Percentiles rank a stretch among this genome's conserved stretches.
phyloP scores from a whole-genome alignment of 257 asterid species.

The Plantago ovata region DNA sequence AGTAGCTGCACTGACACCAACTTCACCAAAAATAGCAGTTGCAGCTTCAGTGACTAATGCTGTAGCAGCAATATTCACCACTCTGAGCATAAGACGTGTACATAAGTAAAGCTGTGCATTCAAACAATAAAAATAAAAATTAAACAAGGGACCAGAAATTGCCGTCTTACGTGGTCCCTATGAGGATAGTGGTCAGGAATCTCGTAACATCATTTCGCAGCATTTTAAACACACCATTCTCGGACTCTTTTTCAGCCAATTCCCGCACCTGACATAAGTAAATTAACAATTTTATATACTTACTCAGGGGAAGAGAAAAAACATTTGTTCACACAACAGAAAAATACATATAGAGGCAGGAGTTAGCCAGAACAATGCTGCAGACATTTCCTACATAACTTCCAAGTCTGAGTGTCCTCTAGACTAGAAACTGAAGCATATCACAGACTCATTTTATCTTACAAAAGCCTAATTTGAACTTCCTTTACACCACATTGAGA shows the following conservation, averaged over 20 bases:
- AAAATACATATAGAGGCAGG: conserved; percentile 10
- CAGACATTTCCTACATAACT: conserved; percentile 15
- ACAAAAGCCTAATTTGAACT: conserved; percentile 16
- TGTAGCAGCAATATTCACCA: conserved; percentile 96
- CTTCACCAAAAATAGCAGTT: conserved; percentile 91
- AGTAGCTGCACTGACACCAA: conserved; percentile 96
- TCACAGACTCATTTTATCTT: conserved; percentile 21
- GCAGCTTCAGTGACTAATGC: conserved; percentile 98
- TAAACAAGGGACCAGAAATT: conserved; percentile 26
- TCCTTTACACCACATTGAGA: conserved; percentile 14
- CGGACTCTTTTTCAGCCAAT: conserved; percentile 93
- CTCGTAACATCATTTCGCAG: conserved; percentile 93
- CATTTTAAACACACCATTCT: conserved; percentile 88
- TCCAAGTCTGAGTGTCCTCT: background rate
- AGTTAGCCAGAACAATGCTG: conserved; percentile 7
- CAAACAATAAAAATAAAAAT: conserved; percentile 26
- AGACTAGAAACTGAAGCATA: conserved; percentile 20
- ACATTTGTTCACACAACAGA: background rate
- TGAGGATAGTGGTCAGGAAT: conserved; percentile 93
- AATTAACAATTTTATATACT: conserved; percentile 12
- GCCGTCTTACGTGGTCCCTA: conserved; percentile 96
- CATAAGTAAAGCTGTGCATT: conserved; percentile 38
- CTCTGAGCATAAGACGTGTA: conserved; percentile 61
- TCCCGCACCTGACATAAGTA: conserved; percentile 72
- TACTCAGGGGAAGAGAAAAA: background rate